Evolutionary conservation across 805 yeast species (phyloP), one percentile per base, ranked within the genome.

Genomic region (Wickerhamiella nectarea): DNA sequence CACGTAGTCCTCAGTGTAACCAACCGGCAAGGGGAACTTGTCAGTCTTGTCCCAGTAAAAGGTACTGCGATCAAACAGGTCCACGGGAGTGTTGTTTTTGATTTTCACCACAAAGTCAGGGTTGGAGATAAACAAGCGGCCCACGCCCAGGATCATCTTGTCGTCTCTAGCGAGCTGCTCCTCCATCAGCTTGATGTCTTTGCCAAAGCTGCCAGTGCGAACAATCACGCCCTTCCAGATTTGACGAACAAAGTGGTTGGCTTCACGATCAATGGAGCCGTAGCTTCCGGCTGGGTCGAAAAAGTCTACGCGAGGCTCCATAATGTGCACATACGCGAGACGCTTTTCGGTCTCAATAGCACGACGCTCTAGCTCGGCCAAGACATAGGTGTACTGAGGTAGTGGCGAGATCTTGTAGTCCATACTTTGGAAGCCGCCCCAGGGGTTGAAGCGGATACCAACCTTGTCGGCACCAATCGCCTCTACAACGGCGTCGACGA

Each of bases 71-170:
- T 73, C 65, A 52, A 74, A 75, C 31, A 58, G 49, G 48, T 61
- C 63, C 46, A 74, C 56, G 35, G 66, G 65, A 29, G 56, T 43
- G 22, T 67, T 67, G 25, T 67, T 57, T 47, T 63, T 57, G 34
- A 75, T 44, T 46, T 75, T 61, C 12, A 59, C 52, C 17, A 66
- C 69, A 25, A 76, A 54, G 52, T 76, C 80, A 2, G 80, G 79
- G 59, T 75, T 75, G 28, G 76, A 58, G 42, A 71, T 66, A 56
- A 66, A 74, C 46, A 58, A 62, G 48, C 78, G 66, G 26, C 78
- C 78, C 46, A 64, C 57, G 1, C 65, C 72, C 29, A 68, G 50
- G 34, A 65, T 29, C 7, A 50, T 42, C 34, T 45, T 52, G 29
- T 63, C 61, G 21, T 61, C 57, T 3, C n/a, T 7, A 7, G 19